Percentiles rank a stretch among this genome's conserved stretches.
Evolutionary conservation across 2,329 filamentous ascomycete species (phyloP).

Genomic region (Corniculantispora saksenae): DNA sequence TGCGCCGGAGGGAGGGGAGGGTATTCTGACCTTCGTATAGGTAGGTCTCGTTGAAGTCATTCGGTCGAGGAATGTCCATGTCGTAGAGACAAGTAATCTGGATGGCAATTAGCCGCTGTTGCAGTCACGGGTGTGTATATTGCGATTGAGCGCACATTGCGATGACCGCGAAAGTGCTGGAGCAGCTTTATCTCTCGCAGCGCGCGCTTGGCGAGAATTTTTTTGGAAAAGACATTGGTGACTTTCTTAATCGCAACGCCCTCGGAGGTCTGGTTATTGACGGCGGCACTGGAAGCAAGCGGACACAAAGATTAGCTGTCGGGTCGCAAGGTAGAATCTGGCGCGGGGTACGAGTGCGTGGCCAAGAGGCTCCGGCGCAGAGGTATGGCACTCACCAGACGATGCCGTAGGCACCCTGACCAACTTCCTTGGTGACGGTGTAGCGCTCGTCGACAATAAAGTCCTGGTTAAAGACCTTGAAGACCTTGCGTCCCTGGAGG

Average conservation of each 20-base stretch:
- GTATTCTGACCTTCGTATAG: conserved; percentile 82
- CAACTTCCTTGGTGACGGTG: conserved; percentile 97
- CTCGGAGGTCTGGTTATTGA: conserved; percentile 86
- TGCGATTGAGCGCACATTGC: conserved; percentile 62
- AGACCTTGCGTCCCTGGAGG: conserved; percentile 73
- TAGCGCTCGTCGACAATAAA: conserved; percentile 98
- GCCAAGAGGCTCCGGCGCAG: not conserved
- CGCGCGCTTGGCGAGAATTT: conserved; percentile 97
- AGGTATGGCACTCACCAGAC: conserved; percentile 70
- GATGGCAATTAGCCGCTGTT: conserved; percentile 37
- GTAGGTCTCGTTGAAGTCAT: conserved; percentile 99
- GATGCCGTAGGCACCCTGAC: conserved; percentile 97
- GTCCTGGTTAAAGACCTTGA: conserved; percentile 99
- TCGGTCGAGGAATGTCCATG: conserved; percentile 97
- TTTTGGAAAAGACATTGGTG: conserved; percentile 99
- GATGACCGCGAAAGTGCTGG: conserved; percentile 92
- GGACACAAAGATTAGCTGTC: conserved; percentile 1
- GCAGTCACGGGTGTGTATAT: not conserved
- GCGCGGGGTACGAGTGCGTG: conserved; percentile 22
- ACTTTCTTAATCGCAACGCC: conserved; percentile 99
- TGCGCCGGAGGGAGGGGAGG: not conserved
- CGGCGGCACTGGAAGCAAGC: conserved; percentile 69
- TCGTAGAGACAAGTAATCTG: conserved; percentile 99
- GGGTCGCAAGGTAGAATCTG: not conserved
- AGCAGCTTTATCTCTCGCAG: conserved; percentile 97